Evolutionary conservation across 2,329 filamentous ascomycete species (phyloP).

Genomic region (Trichoderma gracile): DNA sequence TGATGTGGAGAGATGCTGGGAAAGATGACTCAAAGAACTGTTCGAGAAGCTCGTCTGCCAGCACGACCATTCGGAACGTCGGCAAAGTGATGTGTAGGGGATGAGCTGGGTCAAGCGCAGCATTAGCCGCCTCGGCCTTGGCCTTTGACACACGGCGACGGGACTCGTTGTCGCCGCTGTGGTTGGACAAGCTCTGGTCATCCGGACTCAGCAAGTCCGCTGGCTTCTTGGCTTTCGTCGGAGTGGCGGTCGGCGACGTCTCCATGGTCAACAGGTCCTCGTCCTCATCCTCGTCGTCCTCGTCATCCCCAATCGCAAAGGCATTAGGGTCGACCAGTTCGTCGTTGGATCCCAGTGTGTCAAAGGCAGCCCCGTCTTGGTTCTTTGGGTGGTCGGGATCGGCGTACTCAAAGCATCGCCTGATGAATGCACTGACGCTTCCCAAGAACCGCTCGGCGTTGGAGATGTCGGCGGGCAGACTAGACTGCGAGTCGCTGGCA

Average conservation of each 20-base stretch:
- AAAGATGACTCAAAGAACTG: slow-evolving; percentile 98
- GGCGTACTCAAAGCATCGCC: slow-evolving; percentile 95
- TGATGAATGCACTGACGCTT: slow-evolving; percentile 93
- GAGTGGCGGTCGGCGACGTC: slow-evolving; percentile 46
- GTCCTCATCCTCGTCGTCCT: slow-evolving; percentile 62
- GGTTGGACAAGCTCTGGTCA: slow-evolving; percentile 25
- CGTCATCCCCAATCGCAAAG: slow-evolving; percentile 76
- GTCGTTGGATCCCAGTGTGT: background rate
- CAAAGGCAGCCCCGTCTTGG: slow-evolving; percentile 43
- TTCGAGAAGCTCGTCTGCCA: slow-evolving; percentile 92
- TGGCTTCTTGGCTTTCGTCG: slow-evolving; percentile 46
- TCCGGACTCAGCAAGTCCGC: slow-evolving; percentile 41
- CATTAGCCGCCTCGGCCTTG: slow-evolving; percentile 77
- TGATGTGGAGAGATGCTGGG: slow-evolving; percentile 86
- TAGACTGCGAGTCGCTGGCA: slow-evolving; percentile 39
- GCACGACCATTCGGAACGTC: slow-evolving; percentile 97
- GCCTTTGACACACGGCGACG: slow-evolving; percentile 58
- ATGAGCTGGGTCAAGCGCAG: slow-evolving; percentile 86
- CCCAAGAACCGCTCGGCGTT: slow-evolving; percentile 87
- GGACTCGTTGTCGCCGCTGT: slow-evolving; percentile 28
- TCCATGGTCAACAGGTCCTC: slow-evolving; percentile 63
- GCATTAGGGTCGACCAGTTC: slow-evolving; percentile 47
- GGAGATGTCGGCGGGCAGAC: slow-evolving; percentile 53
- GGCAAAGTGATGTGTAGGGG: slow-evolving; percentile 94
- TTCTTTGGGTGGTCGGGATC: slow-evolving; percentile 80